Conservation (phyloP, 225 moss, liverwort and hornwort genomes). For the Pleurozium schreberi region DNA sequence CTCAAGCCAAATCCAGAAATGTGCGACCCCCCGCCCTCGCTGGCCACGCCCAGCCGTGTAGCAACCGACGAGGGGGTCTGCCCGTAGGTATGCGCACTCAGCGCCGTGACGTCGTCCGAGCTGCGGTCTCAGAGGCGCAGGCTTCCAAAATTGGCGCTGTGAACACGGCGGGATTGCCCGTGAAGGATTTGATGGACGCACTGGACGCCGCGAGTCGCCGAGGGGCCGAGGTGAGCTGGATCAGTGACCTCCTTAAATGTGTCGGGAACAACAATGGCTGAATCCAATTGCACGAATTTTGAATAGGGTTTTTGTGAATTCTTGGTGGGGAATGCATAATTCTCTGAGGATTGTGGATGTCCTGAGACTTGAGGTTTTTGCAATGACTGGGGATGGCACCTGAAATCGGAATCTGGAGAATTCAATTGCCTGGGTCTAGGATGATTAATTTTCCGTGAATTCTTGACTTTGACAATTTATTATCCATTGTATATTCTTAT, state of each 20-base stretch:
- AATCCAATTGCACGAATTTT: neutral
- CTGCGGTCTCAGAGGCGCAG: constrained; percentile 29
- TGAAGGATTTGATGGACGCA: constrained; percentile 43
- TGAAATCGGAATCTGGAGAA: neutral
- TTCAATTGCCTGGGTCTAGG: neutral
- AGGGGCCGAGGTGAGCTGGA: constrained; percentile 53
- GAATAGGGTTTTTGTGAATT: neutral
- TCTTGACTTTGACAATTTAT: neutral
- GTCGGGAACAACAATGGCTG: neutral
- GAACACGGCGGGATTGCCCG: constrained; percentile 26
- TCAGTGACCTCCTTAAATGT: neutral
- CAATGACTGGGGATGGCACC: neutral
- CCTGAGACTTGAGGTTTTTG: neutral
- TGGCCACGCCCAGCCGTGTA: neutral
- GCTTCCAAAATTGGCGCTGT: constrained; percentile 35
- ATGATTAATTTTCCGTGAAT: neutral
- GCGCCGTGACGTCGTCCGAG: neutral
- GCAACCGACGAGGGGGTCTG: neutral
- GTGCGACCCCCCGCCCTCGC: neutral
- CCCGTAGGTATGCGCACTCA: neutral
- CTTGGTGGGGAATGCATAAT: neutral
- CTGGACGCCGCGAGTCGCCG: constrained; percentile 54
- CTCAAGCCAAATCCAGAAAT: neutral
- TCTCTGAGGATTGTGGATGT: neutral
- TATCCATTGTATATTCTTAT: neutral